phyloP scores from a whole-genome alignment of 208 protist genomes.

The Wallacemonas sp. region DNA sequence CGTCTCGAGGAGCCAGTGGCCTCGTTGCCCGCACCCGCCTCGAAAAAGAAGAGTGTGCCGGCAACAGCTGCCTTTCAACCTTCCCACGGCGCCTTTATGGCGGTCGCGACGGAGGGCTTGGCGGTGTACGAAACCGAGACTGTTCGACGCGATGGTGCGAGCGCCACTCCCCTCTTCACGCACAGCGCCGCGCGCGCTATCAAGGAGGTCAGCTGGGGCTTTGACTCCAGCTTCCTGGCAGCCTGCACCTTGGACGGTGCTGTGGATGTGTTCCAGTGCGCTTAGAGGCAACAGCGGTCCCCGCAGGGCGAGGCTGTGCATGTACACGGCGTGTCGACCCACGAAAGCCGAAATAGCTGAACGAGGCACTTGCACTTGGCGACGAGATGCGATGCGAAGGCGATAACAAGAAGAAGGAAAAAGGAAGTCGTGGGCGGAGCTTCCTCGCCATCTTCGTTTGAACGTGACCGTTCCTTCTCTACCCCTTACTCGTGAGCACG shows the following conservation, averaged over 20 bases:
- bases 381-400: no score
- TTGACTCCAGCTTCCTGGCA: slow-evolving; percentile 27
- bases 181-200: slow-evolving; percentile 5
- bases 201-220: slow-evolving; percentile 47
- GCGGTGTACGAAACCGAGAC: slow-evolving; percentile 21
- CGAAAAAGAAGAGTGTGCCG: slow-evolving; percentile 3
- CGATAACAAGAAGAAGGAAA: no score
- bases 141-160: slow-evolving; percentile 5
- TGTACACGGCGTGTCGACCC: no score
- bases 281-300: no score
- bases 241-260: slow-evolving; percentile 40
- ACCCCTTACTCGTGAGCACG: no score
- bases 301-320: no score
- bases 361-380: no score
- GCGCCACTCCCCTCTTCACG: slow-evolving; percentile 7
- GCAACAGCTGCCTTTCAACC: slow-evolving; percentile 41
- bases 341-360: no score
- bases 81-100: slow-evolving; percentile 28
- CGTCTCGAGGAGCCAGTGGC: slow-evolving; percentile 76
- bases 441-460: no score
- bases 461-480: no score
- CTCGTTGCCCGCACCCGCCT: slow-evolving; percentile 16
- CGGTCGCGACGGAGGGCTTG: slow-evolving; percentile 14
- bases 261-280: slow-evolving; percentile 41
- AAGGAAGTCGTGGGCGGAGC: no score